Conservation (phyloP, 139 green algal genomes). For the Asterochloris sp. region DNA sequence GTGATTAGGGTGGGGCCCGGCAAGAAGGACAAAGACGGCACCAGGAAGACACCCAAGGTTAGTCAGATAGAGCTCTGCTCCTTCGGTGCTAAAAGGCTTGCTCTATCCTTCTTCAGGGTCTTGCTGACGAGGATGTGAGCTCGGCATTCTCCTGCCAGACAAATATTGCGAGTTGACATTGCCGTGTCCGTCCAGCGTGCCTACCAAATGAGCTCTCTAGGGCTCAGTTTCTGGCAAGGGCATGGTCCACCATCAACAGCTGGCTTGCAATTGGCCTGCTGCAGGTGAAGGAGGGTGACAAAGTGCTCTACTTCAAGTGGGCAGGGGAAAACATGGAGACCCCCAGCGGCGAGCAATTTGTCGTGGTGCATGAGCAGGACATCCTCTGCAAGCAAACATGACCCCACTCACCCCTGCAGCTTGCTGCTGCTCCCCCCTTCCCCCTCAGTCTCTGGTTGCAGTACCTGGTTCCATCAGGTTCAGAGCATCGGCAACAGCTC, state of each 20-base stretch:
- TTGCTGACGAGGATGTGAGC: background rate
- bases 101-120: too few relatives aligned
- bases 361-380: constrained; percentile 85
- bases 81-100: too few relatives aligned
- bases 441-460: too few relatives aligned
- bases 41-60: constrained; percentile 56
- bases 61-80: background rate
- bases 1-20: constrained; percentile 68
- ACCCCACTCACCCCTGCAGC: too few relatives aligned
- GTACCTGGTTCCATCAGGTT: too few relatives aligned
- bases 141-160: background rate
- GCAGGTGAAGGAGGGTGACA: constrained; percentile 42
- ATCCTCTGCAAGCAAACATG: constrained; percentile 70
- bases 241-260: too few relatives aligned
- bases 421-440: too few relatives aligned
- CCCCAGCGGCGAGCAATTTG: constrained; percentile 70
- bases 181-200: too few relatives aligned
- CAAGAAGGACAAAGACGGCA: constrained; percentile 62
- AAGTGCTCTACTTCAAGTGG: constrained; percentile 91
- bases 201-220: too few relatives aligned
- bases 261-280: background rate
- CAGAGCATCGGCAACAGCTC: too few relatives aligned
- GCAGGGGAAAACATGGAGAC: constrained; percentile 91
- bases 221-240: too few relatives aligned
- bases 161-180: background rate